Evolutionary conservation across 2,329 filamentous ascomycete species (phyloP).

Genomic region (Samsoniella hepiali): DNA sequence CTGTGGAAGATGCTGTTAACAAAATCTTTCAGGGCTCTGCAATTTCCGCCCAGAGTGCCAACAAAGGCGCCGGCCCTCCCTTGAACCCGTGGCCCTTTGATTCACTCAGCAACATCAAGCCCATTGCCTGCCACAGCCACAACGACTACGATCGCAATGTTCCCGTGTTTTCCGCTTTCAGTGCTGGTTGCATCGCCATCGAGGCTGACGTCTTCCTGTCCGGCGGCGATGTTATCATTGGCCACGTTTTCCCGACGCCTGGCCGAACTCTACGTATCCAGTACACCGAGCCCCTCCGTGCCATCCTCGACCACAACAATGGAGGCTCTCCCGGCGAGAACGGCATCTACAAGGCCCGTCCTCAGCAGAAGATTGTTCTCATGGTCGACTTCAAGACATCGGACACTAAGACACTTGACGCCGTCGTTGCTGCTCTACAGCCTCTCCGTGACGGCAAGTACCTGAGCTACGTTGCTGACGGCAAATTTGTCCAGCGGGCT

Average conservation of each 20-base stretch:
- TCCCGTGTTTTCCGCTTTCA: constrained; percentile 61
- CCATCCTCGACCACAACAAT: constrained; percentile 22
- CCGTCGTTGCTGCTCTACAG: constrained; percentile 39
- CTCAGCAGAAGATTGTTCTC: constrained; percentile 54
- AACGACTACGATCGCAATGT: constrained; percentile 68
- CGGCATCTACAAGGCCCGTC: constrained; percentile 56
- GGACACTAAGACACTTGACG: constrained; percentile 21
- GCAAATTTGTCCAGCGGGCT: constrained; percentile 49
- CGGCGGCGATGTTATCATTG: constrained; percentile 55
- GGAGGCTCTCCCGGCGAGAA: constrained; percentile 16
- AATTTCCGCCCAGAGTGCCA: constrained; percentile 21
- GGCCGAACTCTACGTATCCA: constrained; percentile 18
- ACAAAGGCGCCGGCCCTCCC: constrained; percentile 21
- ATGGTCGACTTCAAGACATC: constrained; percentile 67
- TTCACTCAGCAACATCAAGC: constrained; percentile 20
- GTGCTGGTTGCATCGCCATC: constrained; percentile 58
- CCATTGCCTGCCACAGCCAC: constrained; percentile 59
- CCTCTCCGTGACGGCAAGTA: constrained; percentile 58
- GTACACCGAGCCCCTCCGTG: constrained; percentile 19
- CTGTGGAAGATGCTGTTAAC: constrained; percentile 21
- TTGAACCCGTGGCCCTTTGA: constrained; percentile 22
- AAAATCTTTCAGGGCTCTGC: constrained; percentile 19
- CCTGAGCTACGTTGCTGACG: constrained; percentile 52
- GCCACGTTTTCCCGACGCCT: constrained; percentile 44
- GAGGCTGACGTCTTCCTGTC: constrained; percentile 69